Base-by-base conservation (phyloP, 140 eudicot genomes). In the Cichorium intybus region DNA sequence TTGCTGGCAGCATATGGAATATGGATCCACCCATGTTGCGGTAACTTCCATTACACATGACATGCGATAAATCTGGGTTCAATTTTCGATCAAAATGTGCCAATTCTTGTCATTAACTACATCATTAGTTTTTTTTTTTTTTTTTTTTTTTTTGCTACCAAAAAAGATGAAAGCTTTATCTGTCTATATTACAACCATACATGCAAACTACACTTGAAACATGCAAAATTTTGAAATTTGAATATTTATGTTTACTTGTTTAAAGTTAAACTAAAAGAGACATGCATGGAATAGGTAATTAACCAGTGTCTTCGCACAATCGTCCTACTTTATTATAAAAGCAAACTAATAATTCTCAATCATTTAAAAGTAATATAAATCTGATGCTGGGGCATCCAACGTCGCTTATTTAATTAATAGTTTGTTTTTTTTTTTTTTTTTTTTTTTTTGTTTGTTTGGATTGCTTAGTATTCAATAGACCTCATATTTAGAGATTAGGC, bases 1-100 rank as follows among this genome's bases (percentile, higher is more conserved):
- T 64, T 54, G 59, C 66, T 54, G 67, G 71, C 55, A 18, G 21
- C 37, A 73, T 73, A 65, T 66, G 27, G 52, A 68, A 54, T 45
- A 39, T 23, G 71, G 33, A 27, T 16, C 3, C 12, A 48, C 66
- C 11, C 41, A 16, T 22, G 31, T 73, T 58, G 15, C 23, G 55
- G 60, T 24, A 12, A 62, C 56, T 71, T 61, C 10, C 39, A 18
- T 61, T 22, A 21, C 21, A 37, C 51, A 60, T 10, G n/a, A 53
- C 24, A 27, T 26, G 54, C 54, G 17, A 48, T 48, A 48, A 48
- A 17, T 48, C 12, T 48, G 54, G 54, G 24, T 48, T 48, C 24
- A 48, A 48, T 5, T 6, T 48, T 43, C 20, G 1, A 43, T 11
- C 47, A 35, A 10, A 35, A 35, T 35, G 2, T 3, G 2, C 14